Percentiles rank a stretch among this genome's conserved stretches.
These are phyloP conservation scores for Huntiella moniliformis DNA, from an alignment of 2,329 filamentous ascomycete genomes.

Conservation along the genomic window DNA sequence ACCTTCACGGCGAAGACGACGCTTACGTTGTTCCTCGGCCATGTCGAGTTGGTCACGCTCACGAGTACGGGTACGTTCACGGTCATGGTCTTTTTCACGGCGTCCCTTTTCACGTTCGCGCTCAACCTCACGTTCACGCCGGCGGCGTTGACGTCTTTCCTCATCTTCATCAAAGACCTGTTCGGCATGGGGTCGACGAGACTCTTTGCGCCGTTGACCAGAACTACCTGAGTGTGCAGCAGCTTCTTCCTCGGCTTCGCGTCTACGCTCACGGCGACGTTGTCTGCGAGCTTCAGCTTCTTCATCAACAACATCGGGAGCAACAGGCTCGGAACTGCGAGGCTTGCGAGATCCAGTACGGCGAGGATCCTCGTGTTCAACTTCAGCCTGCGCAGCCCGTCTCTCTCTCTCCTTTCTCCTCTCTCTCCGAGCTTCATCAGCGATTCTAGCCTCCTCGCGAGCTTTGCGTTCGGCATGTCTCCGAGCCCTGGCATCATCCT, in stretches of 20 bases:
- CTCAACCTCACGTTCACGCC: conserved; percentile 34
- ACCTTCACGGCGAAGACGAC: conserved; percentile 27
- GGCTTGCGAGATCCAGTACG: conserved; percentile 1
- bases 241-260: neutral
- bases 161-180: conserved; percentile 31
- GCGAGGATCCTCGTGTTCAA: neutral
- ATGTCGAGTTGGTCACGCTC: conserved; percentile 19
- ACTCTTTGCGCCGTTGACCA: neutral
- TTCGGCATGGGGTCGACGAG: neutral
- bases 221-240: neutral
- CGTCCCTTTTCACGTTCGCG: neutral
- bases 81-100: conserved; percentile 27
- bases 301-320: neutral
- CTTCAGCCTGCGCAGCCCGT: neutral
- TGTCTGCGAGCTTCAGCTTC: neutral
- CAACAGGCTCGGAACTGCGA: neutral
- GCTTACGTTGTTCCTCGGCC: conserved; percentile 25
- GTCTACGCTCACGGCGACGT: neutral
- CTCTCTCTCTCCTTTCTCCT: neutral
- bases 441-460: conserved; percentile 1
- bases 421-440: neutral
- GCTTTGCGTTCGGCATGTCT: conserved; percentile 1
- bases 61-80: conserved; percentile 30
- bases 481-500: neutral
- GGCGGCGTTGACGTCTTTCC: conserved; percentile 29